A percentile compares a stretch with the other conserved stretches of the same genome.
These are phyloP conservation scores for Discostella stelligeroides DNA, from an alignment of 108 stramenopile species.

Conservation along the genomic window DNA sequence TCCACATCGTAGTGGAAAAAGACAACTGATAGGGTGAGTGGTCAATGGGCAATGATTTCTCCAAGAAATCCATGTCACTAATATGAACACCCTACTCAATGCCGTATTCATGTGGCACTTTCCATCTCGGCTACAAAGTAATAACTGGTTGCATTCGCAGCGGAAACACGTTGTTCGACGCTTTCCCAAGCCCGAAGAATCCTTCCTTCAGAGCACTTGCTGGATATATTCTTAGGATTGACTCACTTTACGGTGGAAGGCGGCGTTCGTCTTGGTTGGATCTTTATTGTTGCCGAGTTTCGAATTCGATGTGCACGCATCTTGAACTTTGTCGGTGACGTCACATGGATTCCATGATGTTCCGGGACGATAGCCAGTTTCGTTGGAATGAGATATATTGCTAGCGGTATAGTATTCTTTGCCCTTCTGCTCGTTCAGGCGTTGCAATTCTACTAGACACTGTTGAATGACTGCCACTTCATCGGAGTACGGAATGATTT, in stretches of 20 bases:
- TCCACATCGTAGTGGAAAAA: no score
- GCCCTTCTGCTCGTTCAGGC: not conserved
- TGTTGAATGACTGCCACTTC: conserved; percentile 9
- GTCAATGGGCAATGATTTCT: not conserved
- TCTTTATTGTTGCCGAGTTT: not conserved
- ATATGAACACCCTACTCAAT: not conserved
- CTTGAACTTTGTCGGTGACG: not conserved
- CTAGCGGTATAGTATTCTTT: conserved; percentile 1
- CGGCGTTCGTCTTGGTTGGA: not conserved
- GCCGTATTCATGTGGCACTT: not conserved
- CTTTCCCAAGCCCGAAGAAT: not conserved
- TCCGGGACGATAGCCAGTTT: not conserved
- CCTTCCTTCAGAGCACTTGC: not conserved
- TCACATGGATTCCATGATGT: not conserved
- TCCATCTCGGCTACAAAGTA: not conserved
- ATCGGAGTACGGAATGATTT: conserved; percentile 7
- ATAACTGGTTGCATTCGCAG: not conserved
- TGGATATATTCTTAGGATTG: not conserved
- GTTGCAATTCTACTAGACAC: conserved; percentile 2
- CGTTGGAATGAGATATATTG: not conserved
- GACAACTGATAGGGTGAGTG: no score
- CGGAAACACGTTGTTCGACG: not conserved
- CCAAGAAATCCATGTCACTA: not conserved
- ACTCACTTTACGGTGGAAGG: not conserved
- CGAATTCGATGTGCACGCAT: not conserved